These are phyloP conservation scores for Gossypium raimondii DNA, from an alignment of 345 rosid genomes.

Conservation along the genomic window DNA sequence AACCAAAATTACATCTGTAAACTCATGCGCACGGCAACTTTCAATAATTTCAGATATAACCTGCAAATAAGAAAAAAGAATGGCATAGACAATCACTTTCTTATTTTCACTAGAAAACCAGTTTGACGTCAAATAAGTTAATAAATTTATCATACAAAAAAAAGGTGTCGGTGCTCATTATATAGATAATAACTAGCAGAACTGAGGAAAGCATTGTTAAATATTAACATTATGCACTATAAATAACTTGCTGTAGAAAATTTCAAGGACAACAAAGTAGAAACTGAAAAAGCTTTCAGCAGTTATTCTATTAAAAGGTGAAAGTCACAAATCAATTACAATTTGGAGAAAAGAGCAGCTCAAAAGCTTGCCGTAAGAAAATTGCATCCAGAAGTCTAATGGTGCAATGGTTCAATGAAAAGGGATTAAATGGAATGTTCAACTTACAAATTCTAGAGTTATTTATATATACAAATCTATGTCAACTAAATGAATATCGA, in stretches of 20 bases:
- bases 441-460: background rate
- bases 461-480: background rate
- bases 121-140: background rate
- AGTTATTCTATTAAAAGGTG: background rate
- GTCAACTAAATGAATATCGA: background rate
- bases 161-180: background rate
- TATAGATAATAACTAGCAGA: background rate
- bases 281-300: background rate
- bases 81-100: background rate
- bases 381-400: background rate
- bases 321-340: background rate
- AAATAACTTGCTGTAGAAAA: background rate
- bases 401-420: background rate
- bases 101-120: background rate
- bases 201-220: background rate
- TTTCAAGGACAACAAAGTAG: background rate
- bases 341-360: background rate
- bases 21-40: constrained; percentile 80
- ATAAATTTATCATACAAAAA: background rate
- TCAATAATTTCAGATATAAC: constrained; percentile 88
- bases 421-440: constrained; percentile 1
- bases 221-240: background rate
- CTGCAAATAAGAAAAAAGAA: constrained; percentile 34
- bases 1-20: constrained; percentile 85
- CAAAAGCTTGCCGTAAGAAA: background rate